phyloP scores from a whole-genome alignment of 2,329 filamentous ascomycete genomes.

The Aspergillus fischeri region DNA sequence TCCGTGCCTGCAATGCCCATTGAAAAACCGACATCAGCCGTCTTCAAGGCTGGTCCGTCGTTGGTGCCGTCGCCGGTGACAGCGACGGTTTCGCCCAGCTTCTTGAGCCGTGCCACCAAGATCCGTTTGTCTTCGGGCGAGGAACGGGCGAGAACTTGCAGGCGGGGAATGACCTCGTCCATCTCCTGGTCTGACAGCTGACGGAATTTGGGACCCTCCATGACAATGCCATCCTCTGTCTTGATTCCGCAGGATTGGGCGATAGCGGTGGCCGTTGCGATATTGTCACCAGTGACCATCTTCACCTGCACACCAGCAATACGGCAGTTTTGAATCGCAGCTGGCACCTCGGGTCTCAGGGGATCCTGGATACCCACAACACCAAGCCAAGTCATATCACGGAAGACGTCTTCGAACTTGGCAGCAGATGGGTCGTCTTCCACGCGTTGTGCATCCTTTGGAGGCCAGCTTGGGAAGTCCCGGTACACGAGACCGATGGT shows the following conservation, averaged over 20 bases:
- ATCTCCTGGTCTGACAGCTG: conserved; percentile 58
- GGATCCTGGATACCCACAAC: conserved; percentile 74
- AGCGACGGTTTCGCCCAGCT: conserved; percentile 60
- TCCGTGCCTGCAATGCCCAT: conserved; percentile 66
- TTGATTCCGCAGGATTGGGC: conserved; percentile 69
- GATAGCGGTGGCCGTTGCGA: conserved; percentile 69
- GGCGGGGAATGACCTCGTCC: conserved; percentile 53
- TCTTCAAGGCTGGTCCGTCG: conserved; percentile 62
- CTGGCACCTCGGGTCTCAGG: conserved; percentile 62
- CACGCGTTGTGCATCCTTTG: conserved; percentile 49
- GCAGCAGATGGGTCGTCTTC: conserved; percentile 62
- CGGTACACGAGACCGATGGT: conserved; percentile 72
- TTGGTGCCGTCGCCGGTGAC: conserved; percentile 65
- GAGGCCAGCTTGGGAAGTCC: conserved; percentile 68
- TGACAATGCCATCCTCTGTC: conserved; percentile 55
- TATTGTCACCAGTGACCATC: conserved; percentile 70
- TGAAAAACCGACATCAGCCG: conserved; percentile 64
- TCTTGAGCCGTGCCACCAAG: conserved; percentile 58
- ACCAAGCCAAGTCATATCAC: conserved; percentile 68
- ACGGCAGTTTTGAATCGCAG: conserved; percentile 64
- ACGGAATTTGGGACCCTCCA: conserved; percentile 67
- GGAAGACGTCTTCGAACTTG: conserved; percentile 64
- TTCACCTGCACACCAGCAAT: conserved; percentile 67
- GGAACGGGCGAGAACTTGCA: conserved; percentile 62
- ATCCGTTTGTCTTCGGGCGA: conserved; percentile 65